These are phyloP conservation scores for Exobasidium cylindrosporum DNA, from an alignment of 1,284 basidiomycete species.

Conservation along the genomic window DNA sequence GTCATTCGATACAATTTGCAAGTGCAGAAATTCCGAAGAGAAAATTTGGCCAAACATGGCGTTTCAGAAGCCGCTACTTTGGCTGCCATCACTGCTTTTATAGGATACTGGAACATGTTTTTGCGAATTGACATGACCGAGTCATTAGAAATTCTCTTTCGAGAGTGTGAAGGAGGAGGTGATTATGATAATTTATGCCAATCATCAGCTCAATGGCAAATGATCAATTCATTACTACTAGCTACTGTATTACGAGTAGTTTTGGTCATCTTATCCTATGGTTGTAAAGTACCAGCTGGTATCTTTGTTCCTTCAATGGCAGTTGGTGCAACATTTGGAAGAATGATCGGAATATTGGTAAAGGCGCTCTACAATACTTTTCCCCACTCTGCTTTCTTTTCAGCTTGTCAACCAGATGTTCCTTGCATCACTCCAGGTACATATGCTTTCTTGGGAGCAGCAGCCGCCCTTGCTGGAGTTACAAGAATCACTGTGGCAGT, in stretches of 20 bases:
- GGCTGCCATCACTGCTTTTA: constrained; percentile 80
- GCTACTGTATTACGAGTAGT: constrained; percentile 84
- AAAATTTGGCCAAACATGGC: constrained; percentile 77
- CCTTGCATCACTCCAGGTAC: constrained; percentile 72
- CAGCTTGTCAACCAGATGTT: constrained; percentile 81
- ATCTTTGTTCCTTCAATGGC: constrained; percentile 99
- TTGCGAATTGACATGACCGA: constrained; percentile 97
- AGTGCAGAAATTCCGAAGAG: constrained; percentile 86
- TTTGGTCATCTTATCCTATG: constrained; percentile 88
- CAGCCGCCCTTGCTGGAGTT: constrained; percentile 71
- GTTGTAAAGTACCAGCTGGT: constrained; percentile 92
- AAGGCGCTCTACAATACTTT: constrained; percentile 88
- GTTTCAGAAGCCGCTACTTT: constrained; percentile 85
- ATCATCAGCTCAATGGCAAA: constrained; percentile 90
- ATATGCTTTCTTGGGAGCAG: constrained; percentile 77
- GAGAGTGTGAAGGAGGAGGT: constrained; percentile 91
- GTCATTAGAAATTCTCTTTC: constrained; percentile 90
- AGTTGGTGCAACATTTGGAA: constrained; percentile 88
- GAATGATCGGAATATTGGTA: constrained; percentile 91
- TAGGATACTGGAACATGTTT: constrained; percentile 93
- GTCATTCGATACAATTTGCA: constrained; percentile 96
- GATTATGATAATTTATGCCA: constrained; percentile 91
- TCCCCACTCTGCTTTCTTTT: constrained; percentile 79
- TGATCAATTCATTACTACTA: constrained; percentile 85
- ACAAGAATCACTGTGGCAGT: constrained; percentile 82